These are phyloP conservation scores for Fusarium xyrophilum DNA, from an alignment of 2,329 filamentous ascomycete genomes.

Conservation along the genomic window DNA sequence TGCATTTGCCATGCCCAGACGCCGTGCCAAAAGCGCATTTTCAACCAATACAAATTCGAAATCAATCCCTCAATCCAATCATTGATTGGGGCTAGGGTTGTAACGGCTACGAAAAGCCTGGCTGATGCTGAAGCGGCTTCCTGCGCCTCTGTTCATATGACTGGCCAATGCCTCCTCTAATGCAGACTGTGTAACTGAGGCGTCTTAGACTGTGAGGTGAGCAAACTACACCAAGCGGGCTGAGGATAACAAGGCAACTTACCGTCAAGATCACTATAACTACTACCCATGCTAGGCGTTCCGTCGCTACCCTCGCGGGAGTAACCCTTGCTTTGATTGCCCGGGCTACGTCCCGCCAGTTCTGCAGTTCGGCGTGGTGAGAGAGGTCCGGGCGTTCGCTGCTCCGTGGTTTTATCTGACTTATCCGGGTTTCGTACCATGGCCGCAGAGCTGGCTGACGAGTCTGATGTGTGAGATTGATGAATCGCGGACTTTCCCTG, in stretches of 20 bases:
- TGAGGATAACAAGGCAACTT: constrained; percentile 29
- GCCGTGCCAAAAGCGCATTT: constrained; percentile 29
- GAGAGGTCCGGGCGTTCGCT: constrained; percentile 54
- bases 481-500: constrained; percentile 49
- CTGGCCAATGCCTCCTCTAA: constrained; percentile 78
- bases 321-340: constrained; percentile 56
- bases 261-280: constrained; percentile 86
- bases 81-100: constrained; percentile 48
- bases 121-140: constrained; percentile 69
- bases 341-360: constrained; percentile 61
- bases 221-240: constrained; percentile 3
- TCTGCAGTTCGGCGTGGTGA: constrained; percentile 67
- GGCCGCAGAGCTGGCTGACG: constrained; percentile 63
- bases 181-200: constrained; percentile 80
- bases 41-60: constrained; percentile 2
- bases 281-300: constrained; percentile 82
- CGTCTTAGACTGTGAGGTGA: constrained; percentile 58
- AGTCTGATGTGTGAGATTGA: constrained; percentile 67
- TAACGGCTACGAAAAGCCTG: constrained; percentile 71
- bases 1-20: constrained; percentile 35
- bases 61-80: constrained; percentile 6
- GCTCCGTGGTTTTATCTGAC: constrained; percentile 43
- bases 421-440: constrained; percentile 45
- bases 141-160: constrained; percentile 49
- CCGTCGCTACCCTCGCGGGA: constrained; percentile 73